Conservation (phyloP, 1,139 yeast genomes). For the Kodamaea sp. region DNA sequence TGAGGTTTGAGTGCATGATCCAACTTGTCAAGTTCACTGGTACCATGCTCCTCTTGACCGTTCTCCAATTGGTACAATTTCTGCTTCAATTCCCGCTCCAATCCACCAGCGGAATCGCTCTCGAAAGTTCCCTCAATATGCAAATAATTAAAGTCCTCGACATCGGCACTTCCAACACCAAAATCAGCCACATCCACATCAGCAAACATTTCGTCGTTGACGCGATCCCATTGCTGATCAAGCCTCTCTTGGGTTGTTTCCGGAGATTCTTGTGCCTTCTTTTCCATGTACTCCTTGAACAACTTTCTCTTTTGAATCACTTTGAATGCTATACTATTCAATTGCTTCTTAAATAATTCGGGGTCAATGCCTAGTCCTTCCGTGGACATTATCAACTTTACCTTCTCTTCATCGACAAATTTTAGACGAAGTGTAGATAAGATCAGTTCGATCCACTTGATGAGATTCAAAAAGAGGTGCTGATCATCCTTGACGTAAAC, state of each 20-base stretch:
- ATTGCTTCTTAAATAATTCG: conserved; percentile 30
- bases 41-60: conserved; percentile 11
- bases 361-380: conserved; percentile 20
- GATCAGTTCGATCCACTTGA: conserved; percentile 65
- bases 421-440: conserved; percentile 60
- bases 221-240: conserved; percentile 49
- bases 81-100: conserved; percentile 14
- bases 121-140: conserved; percentile 22
- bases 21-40: conserved; percentile 19
- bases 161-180: conserved; percentile 60
- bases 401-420: conserved; percentile 51
- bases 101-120: conserved; percentile 5
- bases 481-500: conserved; percentile 75
- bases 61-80: conserved; percentile 14
- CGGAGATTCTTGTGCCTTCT: conserved; percentile 17
- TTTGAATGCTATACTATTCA: conserved; percentile 29
- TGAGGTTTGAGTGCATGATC: conserved; percentile 7
- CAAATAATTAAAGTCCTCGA: conserved; percentile 53
- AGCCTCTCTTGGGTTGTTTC: conserved; percentile 33
- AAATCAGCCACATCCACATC: conserved; percentile 46
- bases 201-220: conserved; percentile 46
- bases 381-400: conserved; percentile 39
- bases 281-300: conserved; percentile 35
- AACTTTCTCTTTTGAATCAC: conserved; percentile 33
- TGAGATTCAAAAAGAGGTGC: conserved; percentile 64